These are phyloP conservation scores for Cymbopogon citratus DNA, from an alignment of 176 grass and related monocot species.

Conservation along the genomic window DNA sequence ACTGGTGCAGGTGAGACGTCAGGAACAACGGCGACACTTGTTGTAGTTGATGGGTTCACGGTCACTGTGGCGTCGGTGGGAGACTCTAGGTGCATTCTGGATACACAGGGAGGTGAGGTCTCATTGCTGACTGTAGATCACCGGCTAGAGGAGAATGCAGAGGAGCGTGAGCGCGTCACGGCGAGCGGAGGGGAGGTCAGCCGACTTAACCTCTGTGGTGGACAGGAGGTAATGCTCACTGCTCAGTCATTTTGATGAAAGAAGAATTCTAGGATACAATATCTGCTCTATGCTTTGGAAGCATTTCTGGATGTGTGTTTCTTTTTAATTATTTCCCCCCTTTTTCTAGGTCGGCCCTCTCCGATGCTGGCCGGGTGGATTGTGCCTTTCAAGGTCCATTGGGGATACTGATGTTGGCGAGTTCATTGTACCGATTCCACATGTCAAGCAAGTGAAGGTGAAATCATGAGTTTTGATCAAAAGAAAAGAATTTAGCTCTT, in stretches of 20 bases:
- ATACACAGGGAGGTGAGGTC: conserved; percentile 62
- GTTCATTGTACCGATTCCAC: conserved; percentile 88
- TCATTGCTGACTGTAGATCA: conserved; percentile 89
- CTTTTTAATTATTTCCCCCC: neutral
- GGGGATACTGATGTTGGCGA: conserved; percentile 94
- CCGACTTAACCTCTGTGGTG: conserved; percentile 84
- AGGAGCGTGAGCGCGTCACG: conserved; percentile 86
- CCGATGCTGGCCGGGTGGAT: conserved; percentile 94
- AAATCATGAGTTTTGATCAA: conserved; percentile 18
- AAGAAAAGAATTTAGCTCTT: conserved; percentile 18
- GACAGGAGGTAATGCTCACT: conserved; percentile 60
- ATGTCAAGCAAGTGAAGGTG: conserved; percentile 99
- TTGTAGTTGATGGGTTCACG: conserved; percentile 75
- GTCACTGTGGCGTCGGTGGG: conserved; percentile 95
- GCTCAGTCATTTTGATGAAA: neutral
- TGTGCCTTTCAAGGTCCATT: conserved; percentile 95
- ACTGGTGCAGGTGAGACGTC: conserved; percentile 64
- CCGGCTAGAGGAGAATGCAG: conserved; percentile 78
- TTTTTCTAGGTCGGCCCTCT: conserved; percentile 80
- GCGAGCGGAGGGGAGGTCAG: conserved; percentile 93
- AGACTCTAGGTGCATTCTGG: conserved; percentile 88
- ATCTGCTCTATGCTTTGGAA: neutral
- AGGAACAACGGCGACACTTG: conserved; percentile 86
- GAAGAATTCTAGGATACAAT: neutral
- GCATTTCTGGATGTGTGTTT: conserved; percentile 5